Base-by-base conservation (phyloP, 2,329 filamentous ascomycete species). In the Pestalotiopsis sp. region DNA sequence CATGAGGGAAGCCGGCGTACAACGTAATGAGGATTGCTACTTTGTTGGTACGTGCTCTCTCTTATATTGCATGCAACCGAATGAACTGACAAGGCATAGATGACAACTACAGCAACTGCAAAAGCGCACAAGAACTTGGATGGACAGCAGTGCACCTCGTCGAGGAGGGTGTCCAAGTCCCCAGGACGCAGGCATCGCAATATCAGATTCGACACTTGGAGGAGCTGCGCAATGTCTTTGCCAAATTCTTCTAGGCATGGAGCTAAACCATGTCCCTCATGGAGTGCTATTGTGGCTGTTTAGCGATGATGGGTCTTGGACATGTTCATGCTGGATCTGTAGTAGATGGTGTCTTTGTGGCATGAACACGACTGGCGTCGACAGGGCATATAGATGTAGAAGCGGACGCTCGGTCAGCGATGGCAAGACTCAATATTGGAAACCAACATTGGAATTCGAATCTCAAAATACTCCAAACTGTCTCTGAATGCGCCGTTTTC, bases 101-200 rank as follows among this genome's bases (percentile, higher is more conserved):
- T 78, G 96, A 99, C 78, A 97, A 94, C 0, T 90, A 89, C 69
- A 80, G 91, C 71, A 99, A 99, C 78, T 97, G 93, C 78, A 87
- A 85, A 72, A 90, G 90, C 71, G 94, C 94, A 0, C 86, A 92
- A 72, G 88, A 89, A 41, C 86, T 95, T 71, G 96, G 96, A 23
- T 99, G 96, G 96, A 93, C 89, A 13, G 90, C 92, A 0, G 92
- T 89, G 5, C 96, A 98, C 80, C 86, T 98, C 25, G 90, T 98
- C 5, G 96, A 98, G 78, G 90, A 93, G 45, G 88, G 87, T 6
- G 85, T 94, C 41, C 82, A 87, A 17, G 78, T 86, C 11, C 95
- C 94, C 2, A 79, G 81, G 25, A 86, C 84, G 4, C 89, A 87
- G 69, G 91, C 92, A 4, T 91, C 91, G 49, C 88, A 93, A 74